Evolutionary conservation across 108 stramenopile genomes (phyloP), one percentile per base, ranked within the genome.

Genomic region (Discostella stelligeroides): DNA sequence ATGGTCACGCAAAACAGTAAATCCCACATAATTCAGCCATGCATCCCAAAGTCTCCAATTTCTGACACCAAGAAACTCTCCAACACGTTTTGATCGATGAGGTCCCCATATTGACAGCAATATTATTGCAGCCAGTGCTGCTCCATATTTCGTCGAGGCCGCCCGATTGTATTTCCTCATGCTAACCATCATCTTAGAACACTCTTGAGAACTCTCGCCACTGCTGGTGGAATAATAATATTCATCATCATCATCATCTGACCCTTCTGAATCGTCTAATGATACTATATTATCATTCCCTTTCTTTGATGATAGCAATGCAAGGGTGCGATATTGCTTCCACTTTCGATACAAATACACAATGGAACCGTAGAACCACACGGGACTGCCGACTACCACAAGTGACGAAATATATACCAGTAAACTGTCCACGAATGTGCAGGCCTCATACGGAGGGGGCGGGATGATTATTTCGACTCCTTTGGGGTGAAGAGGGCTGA

Each of bases 11-110:
- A 91, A 60, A 12, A 92, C 88, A 58, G 92, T 85, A 39, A 86
- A 82, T 14, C 89, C 89, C 59, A 92, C 66, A 67, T 84, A 94
- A 53, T 83, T 80, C 30, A 90, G 38, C 88, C 89, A 95, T 15
- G 89, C 78, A 63, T 86, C 85, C 91, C 91, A 95, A 15, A 95
- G 57, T 21, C 79, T 73, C 94, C 94, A 95, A 40, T 69, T 78
- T 28, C 82, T 68, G 0, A 87, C 85, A 45, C 70, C 43, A 9
- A 92, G 63, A 13, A 54, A 53, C 15, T 84, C 45, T 15, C 89
- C 91, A 18, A 95, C 53, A 20, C 56, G 46, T 34, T 47, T 51
- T 28, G 47, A 54, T 48, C 89, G 86, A 81, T 95, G 91, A 1
- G 94, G 94, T 47, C 94, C 92, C 77, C 64, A 68, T 17, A 81